phyloP scores from a whole-genome alignment of 768 basidiomycete genomes.

The Myochromella boudieri region DNA sequence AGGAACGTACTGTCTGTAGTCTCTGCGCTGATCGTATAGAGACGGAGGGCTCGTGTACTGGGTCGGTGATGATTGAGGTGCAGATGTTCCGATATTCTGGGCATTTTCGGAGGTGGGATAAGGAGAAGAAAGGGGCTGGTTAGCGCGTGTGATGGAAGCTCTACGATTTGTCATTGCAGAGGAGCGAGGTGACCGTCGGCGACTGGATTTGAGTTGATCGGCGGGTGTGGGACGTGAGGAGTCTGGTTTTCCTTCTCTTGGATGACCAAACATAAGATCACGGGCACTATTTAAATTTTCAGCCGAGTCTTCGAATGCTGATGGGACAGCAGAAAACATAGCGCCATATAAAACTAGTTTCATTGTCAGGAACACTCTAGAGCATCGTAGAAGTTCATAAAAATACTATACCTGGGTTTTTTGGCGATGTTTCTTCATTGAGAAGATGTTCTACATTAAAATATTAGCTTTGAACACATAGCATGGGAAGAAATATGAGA shows the following conservation, averaged over 20 bases:
- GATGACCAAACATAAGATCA: conserved; percentile 25
- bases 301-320: conserved; percentile 12
- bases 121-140: conserved; percentile 14
- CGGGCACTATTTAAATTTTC: conserved; percentile 15
- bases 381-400: conserved; percentile 21
- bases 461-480: too few relatives aligned
- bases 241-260: conserved; percentile 23
- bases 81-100: conserved; percentile 20
- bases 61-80: conserved; percentile 17
- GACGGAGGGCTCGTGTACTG: conserved; percentile 26
- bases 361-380: conserved; percentile 12
- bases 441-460: neutral
- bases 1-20: conserved; percentile 48
- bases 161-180: conserved; percentile 16
- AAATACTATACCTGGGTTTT: conserved; percentile 22
- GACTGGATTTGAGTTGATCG: conserved; percentile 23
- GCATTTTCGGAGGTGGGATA: conserved; percentile 16
- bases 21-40: conserved; percentile 31
- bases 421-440: conserved; percentile 5
- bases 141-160: conserved; percentile 13
- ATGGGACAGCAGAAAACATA: conserved; percentile 15
- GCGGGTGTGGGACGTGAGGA: conserved; percentile 17
- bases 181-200: conserved; percentile 25
- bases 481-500: too few relatives aligned
- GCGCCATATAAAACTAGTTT: conserved; percentile 28